Percentiles rank a stretch among this genome's conserved stretches.
Conservation (phyloP, 1,284 basidiomycete genomes). For the Ustilago crameri region DNA sequence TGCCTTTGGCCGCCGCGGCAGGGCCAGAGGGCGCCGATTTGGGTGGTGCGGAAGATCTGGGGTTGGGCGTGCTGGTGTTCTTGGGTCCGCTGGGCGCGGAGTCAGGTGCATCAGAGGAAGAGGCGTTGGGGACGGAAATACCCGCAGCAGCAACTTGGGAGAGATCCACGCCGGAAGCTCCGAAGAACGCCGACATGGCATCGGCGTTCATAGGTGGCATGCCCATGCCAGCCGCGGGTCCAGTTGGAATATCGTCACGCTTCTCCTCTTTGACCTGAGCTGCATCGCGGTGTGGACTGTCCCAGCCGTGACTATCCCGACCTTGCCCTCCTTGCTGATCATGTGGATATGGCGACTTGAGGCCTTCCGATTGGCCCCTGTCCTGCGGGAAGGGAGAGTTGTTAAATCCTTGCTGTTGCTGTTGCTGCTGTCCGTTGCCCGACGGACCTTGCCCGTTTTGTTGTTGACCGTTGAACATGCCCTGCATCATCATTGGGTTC, state of each 20-base stretch:
- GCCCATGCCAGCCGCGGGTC: conserved; percentile 2
- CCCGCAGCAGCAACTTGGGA: conserved; percentile 38
- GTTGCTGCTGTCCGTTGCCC: conserved; percentile 16
- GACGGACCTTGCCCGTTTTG: conserved; percentile 16
- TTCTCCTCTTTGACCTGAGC: conserved; percentile 14
- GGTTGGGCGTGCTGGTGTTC: background rate
- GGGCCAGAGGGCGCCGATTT: conserved; percentile 19
- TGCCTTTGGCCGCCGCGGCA: conserved; percentile 16
- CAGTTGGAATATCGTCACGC: conserved; percentile 9
- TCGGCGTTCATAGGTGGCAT: conserved; percentile 33
- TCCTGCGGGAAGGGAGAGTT: conserved; percentile 27
- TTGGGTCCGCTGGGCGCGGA: conserved; percentile 4
- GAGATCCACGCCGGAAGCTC: conserved; percentile 36
- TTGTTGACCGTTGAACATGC: conserved; percentile 39
- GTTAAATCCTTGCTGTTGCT: conserved; percentile 28
- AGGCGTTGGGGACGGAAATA: conserved; percentile 3
- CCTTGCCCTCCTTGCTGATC: conserved; percentile 7
- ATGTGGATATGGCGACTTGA: conserved; percentile 20
- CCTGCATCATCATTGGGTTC: conserved; percentile 40
- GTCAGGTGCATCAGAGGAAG: background rate
- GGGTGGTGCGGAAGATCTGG: conserved; percentile 4
- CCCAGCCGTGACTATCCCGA: conserved; percentile 10
- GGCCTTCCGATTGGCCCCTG: conserved; percentile 11
- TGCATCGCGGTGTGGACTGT: conserved; percentile 1
- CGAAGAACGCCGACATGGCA: conserved; percentile 47